phyloP scores from a whole-genome alignment of 768 basidiomycete genomes.

The Trichaptum fuscoviolaceum region DNA sequence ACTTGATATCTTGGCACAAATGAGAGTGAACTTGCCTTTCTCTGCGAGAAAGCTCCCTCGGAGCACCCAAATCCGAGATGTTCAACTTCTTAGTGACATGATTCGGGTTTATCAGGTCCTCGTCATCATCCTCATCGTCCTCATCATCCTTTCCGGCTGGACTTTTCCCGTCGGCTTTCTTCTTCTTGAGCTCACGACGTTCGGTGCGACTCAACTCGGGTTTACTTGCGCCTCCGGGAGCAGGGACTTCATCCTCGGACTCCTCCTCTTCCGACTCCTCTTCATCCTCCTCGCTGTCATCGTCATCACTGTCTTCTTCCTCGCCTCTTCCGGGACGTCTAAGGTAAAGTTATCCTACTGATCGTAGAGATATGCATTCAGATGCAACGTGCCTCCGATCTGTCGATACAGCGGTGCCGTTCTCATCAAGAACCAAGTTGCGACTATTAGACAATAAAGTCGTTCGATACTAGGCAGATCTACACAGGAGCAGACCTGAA shows the following conservation, averaged over 20 bases:
- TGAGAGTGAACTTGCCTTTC: conserved; percentile 45
- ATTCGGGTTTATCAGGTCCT: conserved; percentile 75
- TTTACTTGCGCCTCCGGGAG: conserved; percentile 26
- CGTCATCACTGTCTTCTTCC: conserved; percentile 27
- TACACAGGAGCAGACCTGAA: conserved; percentile 52
- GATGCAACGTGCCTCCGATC: conserved; percentile 39
- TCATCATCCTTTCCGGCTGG: conserved; percentile 36
- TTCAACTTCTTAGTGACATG: conserved; percentile 65
- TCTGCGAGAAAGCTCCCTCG: conserved; percentile 55
- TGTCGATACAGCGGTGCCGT: conserved; percentile 48
- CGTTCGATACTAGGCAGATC: not conserved
- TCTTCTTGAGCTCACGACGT: conserved; percentile 79
- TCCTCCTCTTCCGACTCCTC: conserved; percentile 42
- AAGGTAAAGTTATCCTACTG: conserved; percentile 8
- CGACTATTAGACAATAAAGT: conserved; percentile 36
- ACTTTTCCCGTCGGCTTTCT: conserved; percentile 58
- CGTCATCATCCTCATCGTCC: conserved; percentile 58
- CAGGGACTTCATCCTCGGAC: conserved; percentile 33
- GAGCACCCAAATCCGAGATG: conserved; percentile 65
- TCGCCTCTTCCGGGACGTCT: conserved; percentile 18
- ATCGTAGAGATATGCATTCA: conserved; percentile 2
- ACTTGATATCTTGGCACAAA: not conserved
- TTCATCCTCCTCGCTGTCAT: conserved; percentile 31
- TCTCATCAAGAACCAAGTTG: conserved; percentile 51
- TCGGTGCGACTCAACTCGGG: conserved; percentile 67